These are phyloP conservation scores for Geoglossum cookeanum DNA, from an alignment of 2,329 filamentous ascomycete species.

Conservation along the genomic window DNA sequence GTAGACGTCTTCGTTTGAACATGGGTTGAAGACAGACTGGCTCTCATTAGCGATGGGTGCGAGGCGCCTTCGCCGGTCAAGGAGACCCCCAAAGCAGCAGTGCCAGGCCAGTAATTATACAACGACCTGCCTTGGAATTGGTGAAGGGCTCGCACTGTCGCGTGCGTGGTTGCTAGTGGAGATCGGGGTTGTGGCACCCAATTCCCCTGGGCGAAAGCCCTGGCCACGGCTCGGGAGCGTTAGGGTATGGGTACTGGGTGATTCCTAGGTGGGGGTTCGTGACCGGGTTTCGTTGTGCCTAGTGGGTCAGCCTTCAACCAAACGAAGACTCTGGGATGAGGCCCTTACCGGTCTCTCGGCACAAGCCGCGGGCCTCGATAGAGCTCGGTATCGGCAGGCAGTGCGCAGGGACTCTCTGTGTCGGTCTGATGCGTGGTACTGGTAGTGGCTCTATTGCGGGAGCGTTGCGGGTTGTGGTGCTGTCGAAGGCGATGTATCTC, in stretches of 20 bases:
- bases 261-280: neutral
- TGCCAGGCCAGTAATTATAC: neutral
- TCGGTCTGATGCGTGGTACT: neutral
- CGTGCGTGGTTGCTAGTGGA: neutral
- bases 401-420: neutral
- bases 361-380: neutral
- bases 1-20: constrained; percentile 5
- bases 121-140: neutral
- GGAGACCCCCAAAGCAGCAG: neutral
- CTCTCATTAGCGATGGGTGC: neutral
- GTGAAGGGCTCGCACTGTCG: neutral
- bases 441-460: neutral
- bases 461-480: neutral
- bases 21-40: constrained; percentile 1
- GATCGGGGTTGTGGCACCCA: neutral
- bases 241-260: neutral
- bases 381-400: neutral
- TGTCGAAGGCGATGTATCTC: neutral
- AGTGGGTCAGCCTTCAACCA: neutral
- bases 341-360: neutral
- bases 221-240: neutral
- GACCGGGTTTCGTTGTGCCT: neutral
- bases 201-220: neutral
- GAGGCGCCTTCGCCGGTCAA: neutral
- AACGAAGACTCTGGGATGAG: neutral